These are phyloP conservation scores for Chaetomium tenue DNA, from an alignment of 495 filamentous ascomycete genomes.

Conservation along the genomic window DNA sequence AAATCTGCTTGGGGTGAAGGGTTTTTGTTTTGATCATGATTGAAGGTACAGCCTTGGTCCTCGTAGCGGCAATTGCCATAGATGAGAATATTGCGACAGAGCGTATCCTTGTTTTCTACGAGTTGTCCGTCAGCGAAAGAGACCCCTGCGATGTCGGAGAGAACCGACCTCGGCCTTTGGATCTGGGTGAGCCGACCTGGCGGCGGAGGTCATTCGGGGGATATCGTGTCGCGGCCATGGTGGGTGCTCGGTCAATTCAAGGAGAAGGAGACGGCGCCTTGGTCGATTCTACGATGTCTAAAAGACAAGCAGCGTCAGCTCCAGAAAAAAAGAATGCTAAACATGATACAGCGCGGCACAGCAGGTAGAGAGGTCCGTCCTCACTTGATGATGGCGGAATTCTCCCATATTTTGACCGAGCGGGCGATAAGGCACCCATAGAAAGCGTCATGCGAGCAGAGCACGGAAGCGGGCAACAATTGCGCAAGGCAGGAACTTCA, in stretches of 20 bases:
- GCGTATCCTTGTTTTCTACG: slow-evolving; percentile 69
- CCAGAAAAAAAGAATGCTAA: not conserved
- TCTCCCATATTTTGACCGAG: slow-evolving; percentile 38
- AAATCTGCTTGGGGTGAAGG: slow-evolving; percentile 54
- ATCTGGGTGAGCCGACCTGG: slow-evolving; percentile 52
- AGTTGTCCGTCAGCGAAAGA: slow-evolving; percentile 14
- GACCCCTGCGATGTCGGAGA: slow-evolving; percentile 11
- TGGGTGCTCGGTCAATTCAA: slow-evolving; percentile 23
- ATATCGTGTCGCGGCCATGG: slow-evolving; percentile 49
- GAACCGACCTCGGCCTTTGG: slow-evolving; percentile 51
- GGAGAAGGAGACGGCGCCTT: slow-evolving; percentile 24
- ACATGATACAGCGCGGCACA: not conserved
- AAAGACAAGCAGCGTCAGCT: slow-evolving; percentile 16
- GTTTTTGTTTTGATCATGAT: slow-evolving; percentile 72
- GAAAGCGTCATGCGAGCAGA: slow-evolving; percentile 18
- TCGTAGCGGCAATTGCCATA: slow-evolving; percentile 92
- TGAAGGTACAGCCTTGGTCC: slow-evolving; percentile 88
- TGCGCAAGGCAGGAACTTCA: not conserved
- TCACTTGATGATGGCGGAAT: slow-evolving; percentile 39
- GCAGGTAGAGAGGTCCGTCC: slow-evolving; percentile 15
- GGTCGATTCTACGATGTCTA: slow-evolving; percentile 37
- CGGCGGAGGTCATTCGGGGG: slow-evolving; percentile 46
- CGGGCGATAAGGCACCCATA: slow-evolving; percentile 35
- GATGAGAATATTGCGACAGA: slow-evolving; percentile 90
- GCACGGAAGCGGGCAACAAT: slow-evolving; percentile 13